Base-by-base conservation (phyloP, 2,329 filamentous ascomycete species). In the Colletotrichum sojae region DNA sequence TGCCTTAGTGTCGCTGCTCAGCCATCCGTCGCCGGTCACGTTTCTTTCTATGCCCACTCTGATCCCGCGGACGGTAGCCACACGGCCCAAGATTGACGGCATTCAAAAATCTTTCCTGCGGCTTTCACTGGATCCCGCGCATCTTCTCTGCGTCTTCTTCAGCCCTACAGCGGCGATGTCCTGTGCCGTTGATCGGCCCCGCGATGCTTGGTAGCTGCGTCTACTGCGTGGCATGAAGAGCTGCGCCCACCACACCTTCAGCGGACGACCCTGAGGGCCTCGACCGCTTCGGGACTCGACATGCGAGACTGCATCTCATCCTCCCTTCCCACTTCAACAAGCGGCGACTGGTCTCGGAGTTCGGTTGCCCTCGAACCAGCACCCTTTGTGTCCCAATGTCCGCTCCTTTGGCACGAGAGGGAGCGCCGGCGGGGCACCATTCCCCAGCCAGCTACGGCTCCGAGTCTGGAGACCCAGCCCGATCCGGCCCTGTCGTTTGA, bases 1-100 rank as follows among this genome's bases (percentile, higher is more conserved):
- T 56, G 49, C 67, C 51, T 70, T 63, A 58, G 67, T 56, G 67
- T 25, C 39, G 20, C 57, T 68, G 39, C 63, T 67, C 63, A 67
- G 67, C 52, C 67, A 63, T 58, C 56, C 46, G 57, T 48, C 46
- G 16, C 40, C 25, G 49, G 55, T 51, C 62, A 52, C 36, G 55
- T 43, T 58, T 31, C 60, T 16, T 12, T 27, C 27, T 43, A 36
- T 55, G 25, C 20, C 57, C 46, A 10, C 20, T 16, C 31, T 18
- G 27, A 51, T 15, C 9, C 48, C 46, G n/a, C 39, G 20, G 49
- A 51, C 15, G 25, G n/a, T 43, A 63, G 67, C 51, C 67, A 57
- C 40, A 61, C 18, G 16, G 31, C 25, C 48, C 27, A 43, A 48
- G 48, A 13, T 59, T 40, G 49, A 65, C 39, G n/a, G 59, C 65